These are phyloP conservation scores for Saksenaea oblongispora DNA, from an alignment of 371 early-diverging fungal species.

Conservation along the genomic window DNA sequence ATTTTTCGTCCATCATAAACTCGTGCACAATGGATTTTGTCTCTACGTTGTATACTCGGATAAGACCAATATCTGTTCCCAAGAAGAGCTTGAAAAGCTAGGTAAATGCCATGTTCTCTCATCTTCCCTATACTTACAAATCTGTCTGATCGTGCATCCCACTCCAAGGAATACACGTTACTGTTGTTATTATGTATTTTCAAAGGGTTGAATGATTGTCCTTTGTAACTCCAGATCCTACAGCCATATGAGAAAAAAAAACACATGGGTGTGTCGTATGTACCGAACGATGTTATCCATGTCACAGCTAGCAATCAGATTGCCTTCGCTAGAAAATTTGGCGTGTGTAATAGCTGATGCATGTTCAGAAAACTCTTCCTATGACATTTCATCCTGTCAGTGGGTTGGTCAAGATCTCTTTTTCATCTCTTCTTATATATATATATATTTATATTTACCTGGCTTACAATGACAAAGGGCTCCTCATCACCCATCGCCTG, in stretches of 20 bases:
- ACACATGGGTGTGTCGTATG: not conserved
- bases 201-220: conserved; percentile 46
- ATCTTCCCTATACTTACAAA: conserved; percentile 31
- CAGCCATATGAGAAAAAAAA: not conserved
- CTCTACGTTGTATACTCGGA: conserved; percentile 63
- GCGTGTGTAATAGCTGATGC: conserved; percentile 65
- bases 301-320: conserved; percentile 66
- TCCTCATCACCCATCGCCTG: conserved; percentile 26
- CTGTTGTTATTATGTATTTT: conserved; percentile 51
- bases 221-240: conserved; percentile 57
- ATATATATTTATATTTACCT: no score
- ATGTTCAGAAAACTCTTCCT: conserved; percentile 65
- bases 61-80: conserved; percentile 55
- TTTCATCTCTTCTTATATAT: no score
- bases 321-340: conserved; percentile 60
- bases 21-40: conserved; percentile 61
- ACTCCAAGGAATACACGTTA: conserved; percentile 59
- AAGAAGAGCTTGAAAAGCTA: conserved; percentile 46
- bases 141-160: conserved; percentile 63
- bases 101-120: not conserved
- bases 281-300: conserved; percentile 66
- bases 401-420: not conserved
- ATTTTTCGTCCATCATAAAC: conserved; percentile 52
- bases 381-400: not conserved
- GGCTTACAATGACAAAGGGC: conserved; percentile 48